phyloP scores from a whole-genome alignment of 2,329 filamentous ascomycete species.

The Ceratocystis albifundus region DNA sequence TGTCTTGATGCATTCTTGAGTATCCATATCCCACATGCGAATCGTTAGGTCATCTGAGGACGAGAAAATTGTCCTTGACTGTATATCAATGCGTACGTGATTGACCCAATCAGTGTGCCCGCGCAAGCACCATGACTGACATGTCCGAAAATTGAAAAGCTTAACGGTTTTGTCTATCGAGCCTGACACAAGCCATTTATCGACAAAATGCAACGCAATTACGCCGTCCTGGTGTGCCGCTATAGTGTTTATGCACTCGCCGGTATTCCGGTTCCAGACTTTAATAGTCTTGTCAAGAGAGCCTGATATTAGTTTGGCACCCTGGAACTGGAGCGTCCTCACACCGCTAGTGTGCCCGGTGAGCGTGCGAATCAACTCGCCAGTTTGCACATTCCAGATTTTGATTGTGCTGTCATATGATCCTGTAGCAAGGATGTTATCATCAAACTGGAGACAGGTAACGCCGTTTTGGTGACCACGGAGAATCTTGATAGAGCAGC shows the following conservation, averaged over 20 bases:
- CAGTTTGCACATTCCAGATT: slow-evolving; percentile 88
- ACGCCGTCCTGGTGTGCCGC: slow-evolving; percentile 70
- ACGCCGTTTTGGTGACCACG: slow-evolving; percentile 72
- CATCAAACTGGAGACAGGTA: slow-evolving; percentile 52
- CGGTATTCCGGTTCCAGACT: slow-evolving; percentile 95
- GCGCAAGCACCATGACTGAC: slow-evolving; percentile 64
- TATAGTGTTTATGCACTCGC: slow-evolving; percentile 71
- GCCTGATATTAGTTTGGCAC: slow-evolving; percentile 80
- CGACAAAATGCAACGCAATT: slow-evolving; percentile 77
- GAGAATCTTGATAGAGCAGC: slow-evolving; percentile 73
- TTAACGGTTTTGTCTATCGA: slow-evolving; percentile 84
- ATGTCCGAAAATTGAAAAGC: slow-evolving; percentile 83
- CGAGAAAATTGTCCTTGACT: slow-evolving; percentile 77
- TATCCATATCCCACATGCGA: slow-evolving; percentile 87
- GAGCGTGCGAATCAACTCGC: slow-evolving; percentile 74
- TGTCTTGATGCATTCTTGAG: slow-evolving; percentile 59
- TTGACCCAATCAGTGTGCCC: slow-evolving; percentile 96
- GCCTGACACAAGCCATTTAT: slow-evolving; percentile 72
- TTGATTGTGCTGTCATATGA: slow-evolving; percentile 94
- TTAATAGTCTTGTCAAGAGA: slow-evolving; percentile 79
- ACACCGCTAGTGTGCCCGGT: slow-evolving; percentile 73
- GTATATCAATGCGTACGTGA: slow-evolving; percentile 73
- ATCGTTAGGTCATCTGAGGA: slow-evolving; percentile 88
- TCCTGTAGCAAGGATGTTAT: slow-evolving; percentile 82
- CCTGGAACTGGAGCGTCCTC: slow-evolving; percentile 83